phyloP scores from a whole-genome alignment of 345 rosid species.

The Psidium friedrichsthalianum region DNA sequence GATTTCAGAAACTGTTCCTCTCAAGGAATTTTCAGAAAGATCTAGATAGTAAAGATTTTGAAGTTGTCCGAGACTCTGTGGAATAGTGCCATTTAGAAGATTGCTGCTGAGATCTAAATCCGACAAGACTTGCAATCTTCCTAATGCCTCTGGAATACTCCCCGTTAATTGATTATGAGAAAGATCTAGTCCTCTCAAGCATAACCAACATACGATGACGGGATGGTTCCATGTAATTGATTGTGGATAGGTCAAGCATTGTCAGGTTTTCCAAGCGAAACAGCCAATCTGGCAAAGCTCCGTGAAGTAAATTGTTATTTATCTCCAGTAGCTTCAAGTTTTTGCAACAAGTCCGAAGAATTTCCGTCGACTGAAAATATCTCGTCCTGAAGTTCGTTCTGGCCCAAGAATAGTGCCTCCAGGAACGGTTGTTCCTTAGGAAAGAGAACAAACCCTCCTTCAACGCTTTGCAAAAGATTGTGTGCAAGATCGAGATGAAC shows the following conservation, averaged over 20 bases:
- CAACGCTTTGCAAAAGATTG: not conserved
- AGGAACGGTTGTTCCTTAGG: not conserved
- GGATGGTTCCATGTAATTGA: not conserved
- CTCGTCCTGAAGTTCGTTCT: not conserved
- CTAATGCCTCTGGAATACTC: not conserved
- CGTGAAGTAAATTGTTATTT: fast-evolving
- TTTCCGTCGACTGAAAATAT: not conserved
- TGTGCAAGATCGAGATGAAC: no score
- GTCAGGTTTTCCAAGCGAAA: not conserved
- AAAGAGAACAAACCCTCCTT: not conserved
- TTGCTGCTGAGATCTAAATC: not conserved
- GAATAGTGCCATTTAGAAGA: not conserved
- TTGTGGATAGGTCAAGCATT: not conserved
- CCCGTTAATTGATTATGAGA: not conserved
- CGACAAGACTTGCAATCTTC: not conserved
- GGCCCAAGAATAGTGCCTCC: fast-evolving
- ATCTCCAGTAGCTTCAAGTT: fast-evolving
- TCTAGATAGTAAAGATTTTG: not conserved
- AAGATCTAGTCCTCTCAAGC: fast-evolving
- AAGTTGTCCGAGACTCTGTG: not conserved
- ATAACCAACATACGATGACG: not conserved
- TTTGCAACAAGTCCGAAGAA: not conserved
- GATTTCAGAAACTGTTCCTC: not conserved
- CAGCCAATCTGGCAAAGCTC: not conserved
- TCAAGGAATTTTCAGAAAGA: not conserved